phyloP scores from a whole-genome alignment of 108 stramenopile genomes.

The Epithemia pelagica region DNA sequence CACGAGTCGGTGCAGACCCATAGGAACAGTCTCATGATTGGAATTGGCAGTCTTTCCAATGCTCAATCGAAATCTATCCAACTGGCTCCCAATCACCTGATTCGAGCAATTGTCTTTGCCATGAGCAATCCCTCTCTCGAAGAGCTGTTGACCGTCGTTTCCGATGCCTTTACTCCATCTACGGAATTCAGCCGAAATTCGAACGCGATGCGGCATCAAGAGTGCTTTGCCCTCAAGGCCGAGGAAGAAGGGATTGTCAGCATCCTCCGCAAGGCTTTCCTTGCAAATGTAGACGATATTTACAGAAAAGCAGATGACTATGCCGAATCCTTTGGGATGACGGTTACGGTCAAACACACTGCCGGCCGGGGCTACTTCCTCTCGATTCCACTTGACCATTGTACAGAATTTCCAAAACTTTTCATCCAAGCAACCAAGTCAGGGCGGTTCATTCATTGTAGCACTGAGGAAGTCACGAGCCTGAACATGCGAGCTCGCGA shows the following conservation, averaged over 20 bases:
- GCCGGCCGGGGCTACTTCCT: slow-evolving; percentile 75
- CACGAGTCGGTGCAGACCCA: slow-evolving; percentile 1
- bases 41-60: slow-evolving; percentile 37
- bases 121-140: slow-evolving; percentile 64
- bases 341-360: slow-evolving; percentile 67
- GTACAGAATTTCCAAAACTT: slow-evolving; percentile 49
- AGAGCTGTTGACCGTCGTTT: slow-evolving; percentile 48
- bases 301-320: slow-evolving; percentile 82
- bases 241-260: slow-evolving; percentile 85
- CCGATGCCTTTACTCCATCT: slow-evolving; percentile 67
- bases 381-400: slow-evolving; percentile 51
- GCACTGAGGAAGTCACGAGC: slow-evolving; percentile 80
- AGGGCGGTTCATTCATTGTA: slow-evolving; percentile 74
- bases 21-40: slow-evolving; percentile 51
- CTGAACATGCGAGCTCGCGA: slow-evolving; percentile 77
- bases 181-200: slow-evolving; percentile 66
- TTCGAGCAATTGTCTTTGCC: slow-evolving; percentile 66
- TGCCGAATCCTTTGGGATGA: slow-evolving; percentile 69
- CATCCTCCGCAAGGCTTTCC: slow-evolving; percentile 72
- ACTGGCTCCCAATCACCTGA: slow-evolving; percentile 39
- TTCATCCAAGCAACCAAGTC: slow-evolving; percentile 75
- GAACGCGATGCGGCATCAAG: slow-evolving; percentile 85
- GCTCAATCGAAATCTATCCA: no score
- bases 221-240: slow-evolving; percentile 84
- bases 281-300: slow-evolving; percentile 88